phyloP scores from a whole-genome alignment of 2,329 filamentous ascomycete genomes.

The Neodidymelliopsis sp. region DNA sequence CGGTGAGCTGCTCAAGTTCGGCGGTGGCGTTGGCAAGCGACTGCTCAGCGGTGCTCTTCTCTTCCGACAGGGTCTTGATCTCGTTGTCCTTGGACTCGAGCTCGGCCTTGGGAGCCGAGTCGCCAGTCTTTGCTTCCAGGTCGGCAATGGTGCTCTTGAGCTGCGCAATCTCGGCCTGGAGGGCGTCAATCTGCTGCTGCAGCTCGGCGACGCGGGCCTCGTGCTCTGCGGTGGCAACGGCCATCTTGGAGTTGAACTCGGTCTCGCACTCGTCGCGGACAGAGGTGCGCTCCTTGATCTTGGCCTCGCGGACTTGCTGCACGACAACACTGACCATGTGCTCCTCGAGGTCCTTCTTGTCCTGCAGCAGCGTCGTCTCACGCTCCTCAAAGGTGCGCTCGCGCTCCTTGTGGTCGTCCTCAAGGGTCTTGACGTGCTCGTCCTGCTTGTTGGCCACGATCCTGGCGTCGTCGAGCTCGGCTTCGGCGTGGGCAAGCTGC shows the following conservation, averaged over 20 bases:
- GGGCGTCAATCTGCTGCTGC: constrained; percentile 34
- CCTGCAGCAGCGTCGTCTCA: constrained; percentile 40
- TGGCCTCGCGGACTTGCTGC: constrained; percentile 51
- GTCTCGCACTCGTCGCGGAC: constrained; percentile 47
- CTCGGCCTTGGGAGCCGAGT: constrained; percentile 31
- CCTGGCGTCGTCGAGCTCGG: constrained; percentile 46
- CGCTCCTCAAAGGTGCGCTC: constrained; percentile 42
- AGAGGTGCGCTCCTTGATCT: constrained; percentile 45
- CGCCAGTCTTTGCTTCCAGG: constrained; percentile 27
- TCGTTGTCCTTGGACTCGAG: constrained; percentile 41
- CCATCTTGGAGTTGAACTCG: constrained; percentile 43
- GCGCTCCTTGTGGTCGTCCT: constrained; percentile 45
- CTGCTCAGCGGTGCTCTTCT: constrained; percentile 30
- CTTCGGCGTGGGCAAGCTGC: constrained; percentile 39
- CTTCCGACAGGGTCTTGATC: constrained; percentile 31
- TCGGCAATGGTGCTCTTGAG: constrained; percentile 36
- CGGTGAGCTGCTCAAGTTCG: constrained; percentile 27
- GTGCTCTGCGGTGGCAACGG: constrained; percentile 23
- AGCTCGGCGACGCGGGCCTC: constrained; percentile 36
- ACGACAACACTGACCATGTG: constrained; percentile 53
- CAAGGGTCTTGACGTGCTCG: constrained; percentile 39
- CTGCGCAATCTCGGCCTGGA: constrained; percentile 40
- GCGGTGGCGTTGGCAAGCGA: constrained; percentile 25
- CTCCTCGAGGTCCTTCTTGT: constrained; percentile 51
- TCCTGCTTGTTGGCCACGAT: constrained; percentile 39